A percentile compares a stretch with the other conserved stretches of the same genome.
phyloP scores from a whole-genome alignment of 108 stramenopile species.

The Licmophora abbreviata region DNA sequence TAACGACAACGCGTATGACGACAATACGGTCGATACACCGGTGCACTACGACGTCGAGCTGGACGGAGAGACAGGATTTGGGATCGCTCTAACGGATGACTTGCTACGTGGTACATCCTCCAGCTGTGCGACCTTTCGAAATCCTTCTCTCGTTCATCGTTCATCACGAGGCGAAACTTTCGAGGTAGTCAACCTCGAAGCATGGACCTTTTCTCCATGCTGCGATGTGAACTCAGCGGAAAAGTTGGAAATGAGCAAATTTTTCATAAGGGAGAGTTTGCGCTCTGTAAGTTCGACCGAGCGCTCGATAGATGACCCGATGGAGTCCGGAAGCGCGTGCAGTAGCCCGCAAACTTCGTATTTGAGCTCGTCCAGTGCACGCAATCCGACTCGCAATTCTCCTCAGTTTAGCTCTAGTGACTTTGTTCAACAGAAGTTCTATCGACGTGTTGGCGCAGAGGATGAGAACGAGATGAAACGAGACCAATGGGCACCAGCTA shows the following conservation, averaged over 20 bases:
- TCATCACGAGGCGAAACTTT: constrained; percentile 40
- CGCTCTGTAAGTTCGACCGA: constrained; percentile 10
- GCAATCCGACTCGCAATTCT: neutral
- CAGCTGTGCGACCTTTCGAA: constrained; percentile 54
- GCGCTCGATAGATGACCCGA: neutral
- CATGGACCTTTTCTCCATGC: constrained; percentile 79
- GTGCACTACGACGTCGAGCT: constrained; percentile 9
- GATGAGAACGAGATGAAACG: constrained; percentile 23
- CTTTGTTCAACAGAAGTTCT: constrained; percentile 25
- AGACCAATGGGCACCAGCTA: constrained; percentile 30
- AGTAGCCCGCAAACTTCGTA: constrained; percentile 1
- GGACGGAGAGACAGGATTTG: constrained; percentile 46
- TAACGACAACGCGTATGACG: constrained; percentile 7
- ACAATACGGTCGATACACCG: neutral
- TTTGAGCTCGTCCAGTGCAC: neutral
- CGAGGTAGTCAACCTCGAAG: constrained; percentile 62
- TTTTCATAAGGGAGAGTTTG: constrained; percentile 38
- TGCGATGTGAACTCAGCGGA: constrained; percentile 42
- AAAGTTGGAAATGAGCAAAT: constrained; percentile 61
- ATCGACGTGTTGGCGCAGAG: constrained; percentile 32
- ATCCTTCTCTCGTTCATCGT: constrained; percentile 40
- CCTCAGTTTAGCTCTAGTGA: constrained; percentile 18
- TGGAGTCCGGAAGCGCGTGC: too few relatives aligned
- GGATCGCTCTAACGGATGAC: constrained; percentile 57
- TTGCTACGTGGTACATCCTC: constrained; percentile 52